These are phyloP conservation scores for Neophaeococcomyces aloes DNA, from an alignment of 2,329 filamentous ascomycete genomes.

Conservation along the genomic window DNA sequence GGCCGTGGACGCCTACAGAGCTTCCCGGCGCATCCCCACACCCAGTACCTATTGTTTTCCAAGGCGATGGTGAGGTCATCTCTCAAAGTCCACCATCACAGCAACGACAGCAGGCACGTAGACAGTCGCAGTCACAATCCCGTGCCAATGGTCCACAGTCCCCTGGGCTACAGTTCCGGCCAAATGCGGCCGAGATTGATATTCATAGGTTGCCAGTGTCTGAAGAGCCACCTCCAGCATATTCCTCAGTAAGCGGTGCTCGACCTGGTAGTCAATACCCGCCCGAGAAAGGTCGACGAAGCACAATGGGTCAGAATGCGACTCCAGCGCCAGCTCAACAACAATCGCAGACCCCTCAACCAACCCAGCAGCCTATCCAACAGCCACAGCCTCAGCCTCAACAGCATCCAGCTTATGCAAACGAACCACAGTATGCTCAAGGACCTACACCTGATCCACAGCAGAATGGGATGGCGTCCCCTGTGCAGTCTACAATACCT, in stretches of 20 bases:
- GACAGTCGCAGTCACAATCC: slow-evolving; percentile 22
- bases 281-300: slow-evolving; percentile 55
- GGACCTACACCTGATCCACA: slow-evolving; percentile 3
- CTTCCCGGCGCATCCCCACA: slow-evolving; percentile 74
- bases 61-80: slow-evolving; percentile 64
- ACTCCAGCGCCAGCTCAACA: slow-evolving; percentile 20
- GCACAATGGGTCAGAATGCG: slow-evolving; percentile 14
- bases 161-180: not conserved
- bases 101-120: slow-evolving; percentile 29
- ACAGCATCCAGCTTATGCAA: slow-evolving; percentile 82
- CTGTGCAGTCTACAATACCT: slow-evolving; percentile 1
- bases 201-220: slow-evolving; percentile 70
- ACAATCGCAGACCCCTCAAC: slow-evolving; percentile 16
- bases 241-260: slow-evolving; percentile 60
- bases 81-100: slow-evolving; percentile 31
- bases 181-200: slow-evolving; percentile 72
- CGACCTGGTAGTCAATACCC: slow-evolving; percentile 52
- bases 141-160: slow-evolving; percentile 35
- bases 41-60: slow-evolving; percentile 83
- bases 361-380: slow-evolving; percentile 14
- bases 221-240: slow-evolving; percentile 67
- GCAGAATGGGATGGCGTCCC: slow-evolving; percentile 8
- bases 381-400: slow-evolving; percentile 22
- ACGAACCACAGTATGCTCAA: slow-evolving; percentile 50
- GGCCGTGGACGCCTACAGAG: slow-evolving; percentile 95